Base-by-base conservation (phyloP, 2,329 filamentous ascomycete species). In the Phaeoacremonium minimum region DNA sequence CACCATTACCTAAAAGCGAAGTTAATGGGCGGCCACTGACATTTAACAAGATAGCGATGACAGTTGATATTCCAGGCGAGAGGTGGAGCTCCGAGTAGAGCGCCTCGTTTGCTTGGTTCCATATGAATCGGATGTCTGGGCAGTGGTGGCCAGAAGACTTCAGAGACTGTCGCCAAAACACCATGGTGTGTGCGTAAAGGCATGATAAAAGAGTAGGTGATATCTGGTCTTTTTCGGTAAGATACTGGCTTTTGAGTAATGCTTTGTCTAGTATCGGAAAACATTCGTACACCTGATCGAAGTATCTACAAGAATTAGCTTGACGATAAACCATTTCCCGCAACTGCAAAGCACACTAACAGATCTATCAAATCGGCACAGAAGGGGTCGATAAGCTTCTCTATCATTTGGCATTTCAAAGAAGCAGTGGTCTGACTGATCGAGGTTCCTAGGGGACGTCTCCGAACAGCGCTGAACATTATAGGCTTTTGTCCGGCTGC, bases 61-160 rank as follows among this genome's bases (percentile, higher is more conserved):
- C 67, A 1, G 75, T 77, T 2, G 76, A 75, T 30, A 81, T 59
- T 2, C 77, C 73, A 0, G 77, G 77, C 0, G 72, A 73, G 2
- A 75, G 65, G 33, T 77, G 69, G 6, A 80, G 69, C 40, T 82
- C 77, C 1, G 71, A 75, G 43, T 79, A 76, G 4, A 80, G 60
- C 2, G 77, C 75, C 35, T 75, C 74, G 15, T 71, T 75, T 6
- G 76, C 76, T 40, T 79, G 66, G 40, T 82, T 82, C 67, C 80
- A 80, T 7, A 77, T 70, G 49, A 77, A 82, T 30, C 75, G 69
- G 28, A 67, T 63, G 47, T 83, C 77, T 0, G 77, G 77, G 32
- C 70, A 64, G 5, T 69, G 65, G 39, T 73, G 66, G 5, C 56
- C 55, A 5, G 59, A 56, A 1, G 52, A 58, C 4, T 73, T 50